phyloP scores from a whole-genome alignment of 148 eudicot species.

The Chenopodium suecicum region DNA sequence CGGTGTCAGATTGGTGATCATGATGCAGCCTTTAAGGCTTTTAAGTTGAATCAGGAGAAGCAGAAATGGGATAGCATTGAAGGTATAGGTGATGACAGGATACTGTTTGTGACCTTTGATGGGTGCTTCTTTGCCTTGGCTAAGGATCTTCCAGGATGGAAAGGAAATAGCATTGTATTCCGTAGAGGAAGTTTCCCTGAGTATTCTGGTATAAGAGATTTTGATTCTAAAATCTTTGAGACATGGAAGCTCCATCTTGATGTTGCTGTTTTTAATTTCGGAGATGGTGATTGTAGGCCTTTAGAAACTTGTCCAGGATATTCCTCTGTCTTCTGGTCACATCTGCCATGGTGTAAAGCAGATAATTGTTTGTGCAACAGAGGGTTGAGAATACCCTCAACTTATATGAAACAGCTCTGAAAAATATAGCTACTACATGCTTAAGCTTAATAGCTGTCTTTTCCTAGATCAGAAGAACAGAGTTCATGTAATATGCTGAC shows the following conservation, averaged over 20 bases:
- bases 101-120: constrained; percentile 16
- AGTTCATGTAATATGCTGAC: not conserved
- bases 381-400: not conserved
- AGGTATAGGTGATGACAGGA: constrained; percentile 7
- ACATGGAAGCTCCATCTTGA: not conserved
- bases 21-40: not conserved
- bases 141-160: constrained; percentile 13
- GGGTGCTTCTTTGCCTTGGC: constrained; percentile 10
- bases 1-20: not conserved
- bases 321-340: not conserved
- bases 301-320: not conserved
- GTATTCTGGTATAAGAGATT: not conserved
- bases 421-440: not conserved
- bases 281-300: constrained; percentile 6
- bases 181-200: constrained; percentile 2
- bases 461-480: not conserved
- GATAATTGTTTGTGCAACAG: not conserved
- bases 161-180: constrained; percentile 12
- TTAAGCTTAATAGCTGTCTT: not conserved
- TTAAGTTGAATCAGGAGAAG: not conserved
- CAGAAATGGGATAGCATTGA: not conserved
- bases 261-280: constrained; percentile 13
- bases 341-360: not conserved
- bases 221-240: not conserved
- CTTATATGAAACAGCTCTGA: not conserved